Evolutionary conservation across 345 rosid species (phyloP), one percentile per base, ranked within the genome.

Genomic region (Ceriops decandra): DNA sequence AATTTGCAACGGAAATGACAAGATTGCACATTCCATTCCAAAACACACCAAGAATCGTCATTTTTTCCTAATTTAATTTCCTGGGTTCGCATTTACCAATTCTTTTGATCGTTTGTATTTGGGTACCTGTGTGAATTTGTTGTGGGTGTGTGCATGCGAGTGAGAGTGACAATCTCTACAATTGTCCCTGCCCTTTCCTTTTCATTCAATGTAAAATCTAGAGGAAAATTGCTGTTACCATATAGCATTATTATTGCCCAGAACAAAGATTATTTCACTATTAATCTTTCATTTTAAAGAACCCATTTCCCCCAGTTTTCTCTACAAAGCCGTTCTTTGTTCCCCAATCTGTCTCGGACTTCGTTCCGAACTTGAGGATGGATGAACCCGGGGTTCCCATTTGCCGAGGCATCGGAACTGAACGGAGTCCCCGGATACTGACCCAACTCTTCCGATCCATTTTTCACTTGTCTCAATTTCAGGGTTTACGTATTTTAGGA

Each of bases 321-420:
- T 22, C 27, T 21, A 54, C 0, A 9, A 54, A 52, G 57, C 59
- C 17, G 47, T 76, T 53, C 36, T 80, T 6, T 59, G 76, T 26
- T 68, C 82, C 27, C 76, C 75, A 57, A 71, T 77, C 24, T 73
- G 85, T 66, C 60, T 75, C 61, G 87, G 87, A 66, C 88, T 89
- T 66, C 88, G 97, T 53, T 72, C 85, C 10, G 26, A 82, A 16
- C 88, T 86, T 0, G 68, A 67, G 69, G 52, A 2, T 66, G 46
- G 36, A 33, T 59, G 52, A 68, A 71, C 20, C 74, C 32, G 19
- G 68, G 28, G 5, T 60, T 57, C 42, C 72, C 80, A 0, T 91
- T 83, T 60, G 47, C 78, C 5, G 97, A 93, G 76, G 97, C 98
- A 93, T 70, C 82, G 93, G 2, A 91, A 91, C 82, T 97, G 95